These are phyloP conservation scores for Odontarrhena argentea DNA, from an alignment of 345 rosid genomes.

Conservation along the genomic window DNA sequence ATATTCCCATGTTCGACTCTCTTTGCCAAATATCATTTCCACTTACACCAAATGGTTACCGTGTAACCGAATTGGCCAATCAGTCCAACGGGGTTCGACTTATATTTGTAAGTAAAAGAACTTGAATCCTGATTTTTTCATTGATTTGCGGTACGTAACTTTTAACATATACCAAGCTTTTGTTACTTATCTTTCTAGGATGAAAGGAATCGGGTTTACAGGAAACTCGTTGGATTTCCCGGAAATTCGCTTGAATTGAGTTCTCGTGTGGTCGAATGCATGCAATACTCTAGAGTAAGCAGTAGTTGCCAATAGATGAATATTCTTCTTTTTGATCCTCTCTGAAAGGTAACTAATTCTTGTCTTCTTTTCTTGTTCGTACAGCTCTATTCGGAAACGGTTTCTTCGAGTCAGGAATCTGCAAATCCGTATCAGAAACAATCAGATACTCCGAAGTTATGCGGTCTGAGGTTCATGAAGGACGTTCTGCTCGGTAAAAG, in stretches of 20 bases:
- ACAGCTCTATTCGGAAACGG: slow-evolving; percentile 63
- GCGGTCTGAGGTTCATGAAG: slow-evolving; percentile 88
- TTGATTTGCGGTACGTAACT: slow-evolving; percentile 5
- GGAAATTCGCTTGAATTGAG: slow-evolving; percentile 70
- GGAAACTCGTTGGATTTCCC: slow-evolving; percentile 67
- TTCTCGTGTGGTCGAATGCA: slow-evolving; percentile 68
- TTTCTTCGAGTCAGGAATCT: slow-evolving; percentile 50
- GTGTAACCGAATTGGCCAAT: slow-evolving; percentile 73
- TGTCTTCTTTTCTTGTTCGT: background rate
- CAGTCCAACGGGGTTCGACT: slow-evolving; percentile 58
- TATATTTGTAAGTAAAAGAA: slow-evolving; percentile 59
- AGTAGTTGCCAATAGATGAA: slow-evolving; percentile 3
- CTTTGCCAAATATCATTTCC: slow-evolving; percentile 62
- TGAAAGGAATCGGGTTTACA: slow-evolving; percentile 74
- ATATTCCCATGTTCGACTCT: slow-evolving; percentile 43
- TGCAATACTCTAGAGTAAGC: slow-evolving; percentile 83
- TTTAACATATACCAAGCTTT: slow-evolving; percentile 10
- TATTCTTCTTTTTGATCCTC: background rate
- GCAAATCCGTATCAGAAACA: slow-evolving; percentile 47
- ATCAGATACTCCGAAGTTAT: slow-evolving; percentile 52
- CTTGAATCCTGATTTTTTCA: background rate
- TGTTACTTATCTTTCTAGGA: slow-evolving; percentile 52
- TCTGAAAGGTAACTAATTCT: background rate
- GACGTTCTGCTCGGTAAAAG: slow-evolving; percentile 90
- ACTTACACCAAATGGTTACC: slow-evolving; percentile 82